phyloP scores from a whole-genome alignment of 2,329 filamentous ascomycete genomes.

The Botrytis paeoniae region DNA sequence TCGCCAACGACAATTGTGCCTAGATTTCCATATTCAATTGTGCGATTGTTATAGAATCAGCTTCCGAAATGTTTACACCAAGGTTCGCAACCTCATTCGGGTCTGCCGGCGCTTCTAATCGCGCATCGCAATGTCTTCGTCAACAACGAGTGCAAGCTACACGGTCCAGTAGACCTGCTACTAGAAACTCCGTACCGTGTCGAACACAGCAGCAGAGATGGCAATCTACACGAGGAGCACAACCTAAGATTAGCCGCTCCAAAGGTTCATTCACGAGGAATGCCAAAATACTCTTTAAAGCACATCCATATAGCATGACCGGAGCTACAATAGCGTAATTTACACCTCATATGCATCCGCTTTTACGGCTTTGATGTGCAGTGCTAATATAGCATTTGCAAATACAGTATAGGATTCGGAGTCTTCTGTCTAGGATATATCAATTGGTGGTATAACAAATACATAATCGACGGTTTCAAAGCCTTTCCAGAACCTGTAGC shows the following conservation, averaged over 20 bases:
- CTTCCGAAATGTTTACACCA: conserved; percentile 32
- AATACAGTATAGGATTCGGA: conserved; percentile 32
- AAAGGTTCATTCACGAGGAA: conserved; percentile 14
- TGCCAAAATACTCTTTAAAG: conserved; percentile 31
- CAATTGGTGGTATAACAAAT: conserved; percentile 37
- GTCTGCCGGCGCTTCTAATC: conserved; percentile 23
- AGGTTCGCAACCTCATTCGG: conserved; percentile 27
- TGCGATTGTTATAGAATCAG: neutral
- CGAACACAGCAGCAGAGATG: conserved; percentile 30
- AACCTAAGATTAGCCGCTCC: neutral
- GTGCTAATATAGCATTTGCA: conserved; percentile 11
- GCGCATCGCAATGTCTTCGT: conserved; percentile 32
- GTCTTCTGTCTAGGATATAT: conserved; percentile 30
- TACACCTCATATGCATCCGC: neutral
- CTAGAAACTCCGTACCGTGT: conserved; percentile 3
- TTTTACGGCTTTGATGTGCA: neutral
- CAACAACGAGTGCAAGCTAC: conserved; percentile 29
- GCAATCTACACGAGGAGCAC: conserved; percentile 27
- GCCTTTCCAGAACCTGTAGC: conserved; percentile 68
- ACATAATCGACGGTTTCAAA: conserved; percentile 45
- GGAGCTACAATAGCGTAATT: conserved; percentile 32
- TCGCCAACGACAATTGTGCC: conserved; percentile 2
- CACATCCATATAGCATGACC: conserved; percentile 35
- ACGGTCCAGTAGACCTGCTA: conserved; percentile 9
- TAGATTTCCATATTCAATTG: neutral